phyloP scores from a whole-genome alignment of 2,329 filamentous ascomycete species.

The Trichoderma atroviride region DNA sequence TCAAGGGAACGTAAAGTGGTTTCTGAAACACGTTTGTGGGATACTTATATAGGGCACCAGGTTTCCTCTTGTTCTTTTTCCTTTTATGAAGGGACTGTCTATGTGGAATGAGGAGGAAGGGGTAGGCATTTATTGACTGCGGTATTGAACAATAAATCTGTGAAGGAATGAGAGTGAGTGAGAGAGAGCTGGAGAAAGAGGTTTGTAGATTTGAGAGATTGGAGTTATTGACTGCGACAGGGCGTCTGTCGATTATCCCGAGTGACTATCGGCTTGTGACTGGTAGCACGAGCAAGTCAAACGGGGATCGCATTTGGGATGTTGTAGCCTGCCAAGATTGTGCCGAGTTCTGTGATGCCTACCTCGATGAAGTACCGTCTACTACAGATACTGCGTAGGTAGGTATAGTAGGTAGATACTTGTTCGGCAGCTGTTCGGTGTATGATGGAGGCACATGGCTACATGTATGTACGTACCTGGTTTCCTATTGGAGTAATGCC shows the following conservation, averaged over 20 bases:
- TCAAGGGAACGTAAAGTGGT: conserved; percentile 23
- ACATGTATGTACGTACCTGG: background rate
- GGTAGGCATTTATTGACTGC: conserved; percentile 12
- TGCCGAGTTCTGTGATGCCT: background rate
- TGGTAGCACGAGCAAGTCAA: background rate
- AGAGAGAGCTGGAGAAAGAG: too few species aligned
- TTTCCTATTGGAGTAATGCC: background rate
- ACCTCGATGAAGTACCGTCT: background rate
- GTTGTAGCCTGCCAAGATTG: background rate
- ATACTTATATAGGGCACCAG: background rate
- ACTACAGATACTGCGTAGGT: background rate
- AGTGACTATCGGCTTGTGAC: background rate
- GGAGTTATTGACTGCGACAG: background rate
- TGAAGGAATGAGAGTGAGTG: background rate
- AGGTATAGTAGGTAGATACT: too few species aligned
- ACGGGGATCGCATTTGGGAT: background rate
- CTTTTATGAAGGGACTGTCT: background rate
- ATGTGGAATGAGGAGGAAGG: conserved; percentile 14
- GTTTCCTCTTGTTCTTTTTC: background rate
- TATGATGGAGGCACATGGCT: background rate
- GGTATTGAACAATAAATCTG: conserved; percentile 4
- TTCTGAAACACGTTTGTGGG: background rate
- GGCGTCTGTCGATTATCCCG: background rate
- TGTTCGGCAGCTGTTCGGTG: background rate
- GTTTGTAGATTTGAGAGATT: background rate